Conservation (phyloP, 1,284 basidiomycete species). For the Tylopilus sp. region DNA sequence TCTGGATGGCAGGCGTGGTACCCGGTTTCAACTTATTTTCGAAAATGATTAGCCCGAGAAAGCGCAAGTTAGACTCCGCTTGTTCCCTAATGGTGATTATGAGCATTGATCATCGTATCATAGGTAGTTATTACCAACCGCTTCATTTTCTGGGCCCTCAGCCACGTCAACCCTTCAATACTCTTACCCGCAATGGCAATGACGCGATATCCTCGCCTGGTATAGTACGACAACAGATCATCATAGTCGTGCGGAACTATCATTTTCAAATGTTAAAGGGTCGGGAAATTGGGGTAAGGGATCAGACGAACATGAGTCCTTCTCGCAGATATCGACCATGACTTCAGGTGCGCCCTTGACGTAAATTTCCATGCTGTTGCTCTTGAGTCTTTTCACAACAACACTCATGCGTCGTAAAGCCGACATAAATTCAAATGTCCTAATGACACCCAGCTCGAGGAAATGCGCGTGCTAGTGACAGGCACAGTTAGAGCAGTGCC, state of each 20-base stretch:
- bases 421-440: constrained; percentile 97
- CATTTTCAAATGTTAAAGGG: constrained; percentile 6
- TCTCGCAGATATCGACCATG: constrained; percentile 93
- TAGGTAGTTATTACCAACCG: constrained; percentile 48
- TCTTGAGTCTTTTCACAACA: constrained; percentile 93
- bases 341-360: constrained; percentile 99
- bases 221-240: constrained; percentile 95
- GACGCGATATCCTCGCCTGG: constrained; percentile 94
- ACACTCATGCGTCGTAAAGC: constrained; percentile 95
- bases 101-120: constrained; percentile 3
- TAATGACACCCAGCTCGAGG: constrained; percentile 92
- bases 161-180: constrained; percentile 91
- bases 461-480: constrained; percentile 81
- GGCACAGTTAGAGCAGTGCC: constrained; percentile 5
- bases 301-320: constrained; percentile 69
- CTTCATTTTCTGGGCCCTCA: constrained; percentile 96
- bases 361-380: constrained; percentile 94
- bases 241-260: constrained; percentile 96
- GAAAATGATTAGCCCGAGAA: constrained; percentile 96
- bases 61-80: constrained; percentile 87
- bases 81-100: constrained; percentile 65
- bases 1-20: constrained; percentile 89
- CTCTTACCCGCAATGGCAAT: constrained; percentile 98
- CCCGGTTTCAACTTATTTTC: constrained; percentile 98
- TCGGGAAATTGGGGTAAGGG: background rate